Evolutionary conservation across 2,329 filamentous ascomycete species (phyloP).

Genomic region (Penicillium capsulatum): DNA sequence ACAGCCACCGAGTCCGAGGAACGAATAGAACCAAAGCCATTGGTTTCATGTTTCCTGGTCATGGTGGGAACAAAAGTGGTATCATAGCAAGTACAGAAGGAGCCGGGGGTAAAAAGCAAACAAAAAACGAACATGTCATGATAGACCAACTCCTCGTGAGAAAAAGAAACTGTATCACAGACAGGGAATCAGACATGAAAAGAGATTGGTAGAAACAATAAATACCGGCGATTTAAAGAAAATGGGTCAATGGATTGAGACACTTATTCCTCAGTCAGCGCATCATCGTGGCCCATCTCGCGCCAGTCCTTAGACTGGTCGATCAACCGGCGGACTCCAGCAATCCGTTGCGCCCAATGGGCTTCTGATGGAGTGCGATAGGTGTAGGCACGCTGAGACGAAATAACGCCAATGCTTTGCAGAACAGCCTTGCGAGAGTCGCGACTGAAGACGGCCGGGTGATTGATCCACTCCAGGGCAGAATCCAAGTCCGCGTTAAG

Average conservation of each 20-base stretch:
- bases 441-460: slow-evolving; percentile 88
- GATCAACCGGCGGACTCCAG: slow-evolving; percentile 74
- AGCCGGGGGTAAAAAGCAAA: slow-evolving; percentile 11
- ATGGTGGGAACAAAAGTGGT: slow-evolving; percentile 39
- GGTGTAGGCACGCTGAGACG: slow-evolving; percentile 87
- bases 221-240: too few relatives aligned
- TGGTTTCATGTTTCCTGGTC: slow-evolving; percentile 36
- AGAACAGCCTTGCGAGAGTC: slow-evolving; percentile 94
- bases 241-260: too few relatives aligned
- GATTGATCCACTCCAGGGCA: slow-evolving; percentile 93
- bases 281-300: slow-evolving; percentile 76
- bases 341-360: slow-evolving; percentile 79
- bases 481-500: slow-evolving; percentile 88
- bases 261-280: slow-evolving; percentile 52
- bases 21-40: slow-evolving; percentile 22
- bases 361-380: slow-evolving; percentile 86
- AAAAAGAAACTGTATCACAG: too few relatives aligned
- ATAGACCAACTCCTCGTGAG: slow-evolving; percentile 10
- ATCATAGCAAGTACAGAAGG: slow-evolving; percentile 31
- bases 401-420: slow-evolving; percentile 94
- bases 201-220: slow-evolving; percentile 1
- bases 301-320: slow-evolving; percentile 88
- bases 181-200: slow-evolving; percentile 1
- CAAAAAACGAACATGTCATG: slow-evolving; percentile 9
- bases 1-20: slow-evolving; percentile 13